These are phyloP conservation scores for Tetrahymena thermophila DNA, from an alignment of 73 alveolate species.

Conservation along the genomic window DNA sequence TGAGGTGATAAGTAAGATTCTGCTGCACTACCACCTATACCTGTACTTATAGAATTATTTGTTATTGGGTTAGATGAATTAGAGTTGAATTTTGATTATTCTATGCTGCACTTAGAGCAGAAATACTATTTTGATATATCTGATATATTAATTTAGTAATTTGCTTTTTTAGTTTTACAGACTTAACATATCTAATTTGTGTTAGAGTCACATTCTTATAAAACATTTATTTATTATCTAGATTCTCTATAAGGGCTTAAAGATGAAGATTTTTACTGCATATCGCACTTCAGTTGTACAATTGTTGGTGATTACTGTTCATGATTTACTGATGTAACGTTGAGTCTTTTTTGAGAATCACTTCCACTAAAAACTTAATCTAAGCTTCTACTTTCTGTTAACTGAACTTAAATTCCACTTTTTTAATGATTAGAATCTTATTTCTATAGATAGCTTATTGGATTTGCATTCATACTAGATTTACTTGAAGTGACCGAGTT, in stretches of 20 bases:
- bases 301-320: neutral
- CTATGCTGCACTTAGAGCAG: neutral
- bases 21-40: neutral
- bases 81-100: neutral
- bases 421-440: neutral
- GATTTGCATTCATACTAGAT: neutral
- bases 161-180: neutral
- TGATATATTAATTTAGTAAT: neutral
- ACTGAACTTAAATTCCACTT: neutral
- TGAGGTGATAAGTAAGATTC: neutral
- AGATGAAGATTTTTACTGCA: neutral
- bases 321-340: neutral
- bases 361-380: neutral
- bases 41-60: neutral
- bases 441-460: neutral
- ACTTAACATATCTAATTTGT: neutral
- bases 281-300: neutral
- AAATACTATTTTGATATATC: neutral
- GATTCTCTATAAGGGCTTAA: neutral
- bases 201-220: neutral
- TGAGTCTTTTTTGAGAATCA: neutral
- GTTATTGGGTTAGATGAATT: neutral
- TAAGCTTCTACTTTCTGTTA: neutral
- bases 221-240: neutral
- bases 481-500: neutral